Conservation (phyloP, 2,329 filamentous ascomycete genomes). For the Verruconis gallopava region DNA sequence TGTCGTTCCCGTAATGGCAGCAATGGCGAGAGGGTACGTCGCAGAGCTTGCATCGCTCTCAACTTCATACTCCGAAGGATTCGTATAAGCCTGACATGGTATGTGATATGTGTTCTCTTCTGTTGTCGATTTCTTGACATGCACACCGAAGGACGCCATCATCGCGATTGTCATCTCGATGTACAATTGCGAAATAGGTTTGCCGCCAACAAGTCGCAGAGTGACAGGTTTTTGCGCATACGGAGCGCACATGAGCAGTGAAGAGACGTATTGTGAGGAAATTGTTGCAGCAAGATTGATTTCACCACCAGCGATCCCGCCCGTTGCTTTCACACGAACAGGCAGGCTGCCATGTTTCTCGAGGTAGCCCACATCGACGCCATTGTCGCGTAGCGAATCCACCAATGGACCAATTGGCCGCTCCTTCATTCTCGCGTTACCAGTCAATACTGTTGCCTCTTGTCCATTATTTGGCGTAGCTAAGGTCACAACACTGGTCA, state of each 20-base stretch:
- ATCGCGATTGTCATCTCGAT: slow-evolving; percentile 98
- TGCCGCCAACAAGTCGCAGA: slow-evolving; percentile 81
- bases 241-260: slow-evolving; percentile 88
- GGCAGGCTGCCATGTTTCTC: slow-evolving; percentile 76
- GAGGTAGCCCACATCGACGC: slow-evolving; percentile 74
- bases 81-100: slow-evolving; percentile 69
- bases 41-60: slow-evolving; percentile 97
- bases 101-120: slow-evolving; percentile 92
- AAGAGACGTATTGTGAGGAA: slow-evolving; percentile 98
- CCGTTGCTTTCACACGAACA: slow-evolving; percentile 66
- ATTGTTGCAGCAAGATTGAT: slow-evolving; percentile 91
- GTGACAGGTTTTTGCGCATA: slow-evolving; percentile 93
- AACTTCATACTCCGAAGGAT: slow-evolving; percentile 74
- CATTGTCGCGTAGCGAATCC: slow-evolving; percentile 76
- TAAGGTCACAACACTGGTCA: slow-evolving; percentile 82
- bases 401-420: slow-evolving; percentile 88
- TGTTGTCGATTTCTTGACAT: slow-evolving; percentile 60
- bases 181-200: slow-evolving; percentile 91
- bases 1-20: slow-evolving; percentile 87
- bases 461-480: slow-evolving; percentile 51
- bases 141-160: slow-evolving; percentile 86
- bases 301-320: slow-evolving; percentile 70
- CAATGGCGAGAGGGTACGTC: slow-evolving; percentile 87
- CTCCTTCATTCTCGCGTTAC: slow-evolving; percentile 92
- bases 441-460: slow-evolving; percentile 68